phyloP scores from a whole-genome alignment of 2,329 filamentous ascomycete genomes.

The Orbilia brochopaga region DNA sequence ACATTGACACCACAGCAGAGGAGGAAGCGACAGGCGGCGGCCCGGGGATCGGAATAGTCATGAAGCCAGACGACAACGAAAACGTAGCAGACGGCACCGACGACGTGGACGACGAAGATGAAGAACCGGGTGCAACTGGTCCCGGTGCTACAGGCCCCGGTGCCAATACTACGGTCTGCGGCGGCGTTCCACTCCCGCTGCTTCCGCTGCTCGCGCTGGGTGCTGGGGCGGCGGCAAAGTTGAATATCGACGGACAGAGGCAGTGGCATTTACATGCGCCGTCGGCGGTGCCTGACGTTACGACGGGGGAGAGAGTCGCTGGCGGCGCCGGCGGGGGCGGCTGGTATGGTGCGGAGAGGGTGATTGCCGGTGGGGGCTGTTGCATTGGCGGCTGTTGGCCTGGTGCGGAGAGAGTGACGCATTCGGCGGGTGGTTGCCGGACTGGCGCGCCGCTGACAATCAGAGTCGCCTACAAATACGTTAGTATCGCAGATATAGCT shows the following conservation, averaged over 20 bases:
- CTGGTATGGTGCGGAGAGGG: not conserved
- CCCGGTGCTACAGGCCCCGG: not conserved
- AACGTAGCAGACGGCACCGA: not conserved
- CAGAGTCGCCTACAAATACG: conserved; percentile 16
- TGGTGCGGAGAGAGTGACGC: conserved; percentile 1
- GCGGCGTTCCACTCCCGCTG: not conserved
- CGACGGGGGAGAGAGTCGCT: not conserved
- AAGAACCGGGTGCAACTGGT: not conserved
- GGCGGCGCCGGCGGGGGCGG: conserved; percentile 17
- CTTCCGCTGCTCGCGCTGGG: not conserved
- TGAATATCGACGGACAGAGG: conserved; percentile 21
- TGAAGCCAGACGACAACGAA: conserved; percentile 21
- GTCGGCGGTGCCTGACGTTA: not conserved
- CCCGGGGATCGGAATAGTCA: conserved; percentile 25
- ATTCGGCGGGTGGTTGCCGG: conserved; percentile 15
- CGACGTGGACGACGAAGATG: conserved; percentile 6
- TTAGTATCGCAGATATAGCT: too few relatives aligned
- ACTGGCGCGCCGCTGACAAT: conserved; percentile 38
- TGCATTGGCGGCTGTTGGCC: conserved; percentile 1
- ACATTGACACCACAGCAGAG: not conserved
- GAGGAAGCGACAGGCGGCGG: not conserved
- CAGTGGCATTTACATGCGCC: conserved; percentile 42
- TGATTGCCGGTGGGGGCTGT: conserved; percentile 12
- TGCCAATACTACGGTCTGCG: not conserved
- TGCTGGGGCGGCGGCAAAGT: not conserved